Base-by-base conservation (phyloP, 2,329 filamentous ascomycete species). In the Fusarium compactum region DNA sequence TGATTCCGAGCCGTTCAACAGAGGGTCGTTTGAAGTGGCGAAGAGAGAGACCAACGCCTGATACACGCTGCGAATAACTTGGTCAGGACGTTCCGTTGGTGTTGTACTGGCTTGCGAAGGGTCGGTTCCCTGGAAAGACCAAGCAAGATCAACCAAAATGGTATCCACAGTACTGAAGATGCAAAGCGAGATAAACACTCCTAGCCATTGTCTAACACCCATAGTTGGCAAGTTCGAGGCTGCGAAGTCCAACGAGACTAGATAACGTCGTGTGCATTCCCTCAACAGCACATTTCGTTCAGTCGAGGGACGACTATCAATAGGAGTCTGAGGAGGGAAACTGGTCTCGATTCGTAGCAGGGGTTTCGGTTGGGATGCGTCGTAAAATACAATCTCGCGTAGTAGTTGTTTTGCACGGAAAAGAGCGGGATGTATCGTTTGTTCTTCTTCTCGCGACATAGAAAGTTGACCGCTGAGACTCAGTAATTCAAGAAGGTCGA, bases 151-250 rank as follows among this genome's bases (percentile, higher is more conserved):
- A 18, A 84, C 78, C 8, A 89, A 77, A 3, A 89, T 80, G 2
- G 86, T 86, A 51, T 84, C 83, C 22, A 85, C 82, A 29, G 86
- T 80, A 73, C 86, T 89, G 71, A 89, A 88, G n/a, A 89, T 84
- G 74, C 87, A 88, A 20, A 89, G 76, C 15, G 87, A 84, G 52
- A 86, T 79, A 63, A 89, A 87, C 6, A 83, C 75, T 4, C 87
- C 84, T 18, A 88, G 75, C 83, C 85, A 87, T 58, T 80, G 80
- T 67, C 81, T 82, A 11, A 82, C 78, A 25, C 80, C 80, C 24
- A 82, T 75, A 8, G 78, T 76, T n/a, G 78, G 76, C 32, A 78
- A 78, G 25, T 80, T 78, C 59, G 82, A 76, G 4, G 83, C 81
- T 20, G 80, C 80, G 6, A 77, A 78, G 67, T 89, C 87, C 55